These are phyloP conservation scores for Colletotrichum nymphaeae DNA, from an alignment of 2,329 filamentous ascomycete genomes.

Conservation along the genomic window DNA sequence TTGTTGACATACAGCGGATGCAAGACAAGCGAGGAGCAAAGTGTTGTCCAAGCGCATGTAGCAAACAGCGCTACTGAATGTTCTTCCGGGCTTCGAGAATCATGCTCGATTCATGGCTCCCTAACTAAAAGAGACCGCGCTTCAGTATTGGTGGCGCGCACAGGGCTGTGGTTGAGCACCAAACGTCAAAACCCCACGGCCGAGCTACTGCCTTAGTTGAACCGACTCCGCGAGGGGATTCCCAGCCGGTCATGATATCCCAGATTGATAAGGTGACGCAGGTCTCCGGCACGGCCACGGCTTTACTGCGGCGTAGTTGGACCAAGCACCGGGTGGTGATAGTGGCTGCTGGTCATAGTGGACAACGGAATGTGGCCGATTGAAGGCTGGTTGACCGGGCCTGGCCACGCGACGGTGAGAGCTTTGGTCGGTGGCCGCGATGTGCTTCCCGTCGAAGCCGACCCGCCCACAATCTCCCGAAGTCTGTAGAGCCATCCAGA, in stretches of 20 bases:
- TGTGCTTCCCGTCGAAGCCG: conserved; percentile 18
- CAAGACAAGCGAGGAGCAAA: background rate
- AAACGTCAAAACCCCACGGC: background rate
- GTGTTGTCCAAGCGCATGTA: conserved; percentile 14
- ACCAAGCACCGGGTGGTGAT: background rate
- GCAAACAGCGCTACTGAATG: conserved; percentile 6
- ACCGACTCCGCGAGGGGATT: conserved; percentile 19
- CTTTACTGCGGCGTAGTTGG: background rate
- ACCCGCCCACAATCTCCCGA: conserved; percentile 32
- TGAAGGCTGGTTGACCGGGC: background rate
- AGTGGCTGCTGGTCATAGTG: background rate
- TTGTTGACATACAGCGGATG: conserved; percentile 4
- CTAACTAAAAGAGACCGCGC: background rate
- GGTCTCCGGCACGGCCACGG: background rate
- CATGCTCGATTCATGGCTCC: conserved; percentile 22
- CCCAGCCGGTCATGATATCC: conserved; percentile 20
- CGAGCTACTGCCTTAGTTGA: background rate
- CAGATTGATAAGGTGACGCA: conserved; percentile 28
- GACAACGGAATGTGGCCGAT: conserved; percentile 26
- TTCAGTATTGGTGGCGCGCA: conserved; percentile 2
- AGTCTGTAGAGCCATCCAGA: conserved; percentile 13
- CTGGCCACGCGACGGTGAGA: conserved; percentile 9
- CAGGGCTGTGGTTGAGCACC: background rate
- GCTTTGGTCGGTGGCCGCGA: conserved; percentile 6
- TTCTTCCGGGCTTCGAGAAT: conserved; percentile 30